Base-by-base conservation (phyloP, 495 filamentous ascomycete species). In the Aspergillus kassunensis region DNA sequence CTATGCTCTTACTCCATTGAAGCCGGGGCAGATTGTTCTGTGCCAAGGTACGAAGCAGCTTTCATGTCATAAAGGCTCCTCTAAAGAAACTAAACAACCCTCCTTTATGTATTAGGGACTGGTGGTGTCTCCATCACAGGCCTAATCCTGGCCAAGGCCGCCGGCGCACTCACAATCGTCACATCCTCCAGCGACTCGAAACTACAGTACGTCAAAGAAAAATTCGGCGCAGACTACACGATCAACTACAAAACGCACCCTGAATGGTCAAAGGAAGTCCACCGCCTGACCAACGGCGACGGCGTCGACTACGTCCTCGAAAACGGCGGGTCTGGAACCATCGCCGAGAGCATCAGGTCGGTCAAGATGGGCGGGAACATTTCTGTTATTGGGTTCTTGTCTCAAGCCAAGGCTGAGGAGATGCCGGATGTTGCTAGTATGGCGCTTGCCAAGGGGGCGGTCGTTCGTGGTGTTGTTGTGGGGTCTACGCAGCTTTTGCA, bases 51-150 rank as follows among this genome's bases (percentile, higher is more conserved):
- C 7, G 53, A n/a, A n/a, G n/a, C n/a, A n/a, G n/a, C n/a, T n/a
- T n/a, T n/a, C n/a, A n/a, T n/a, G n/a, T n/a, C n/a, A n/a, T n/a
- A n/a, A n/a, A n/a, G n/a, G n/a, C 49, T 15, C 21, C 25, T 25
- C 39, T 20, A 3, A 16, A 19, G n/a, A 5, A 12, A 37, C 18
- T 37, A 7, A 20, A 7, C 18, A 19, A 35, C 33, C 4, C 8
- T 12, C 6, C 4, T 35, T 16, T 35, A 8, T 37, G 5, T 18
- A 3, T 11, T 21, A 62, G 68, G 87, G 4, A 89, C 85, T 0
- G 86, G 87, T 5, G 86, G 87, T 37, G 85, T 91, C 20, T 80
- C 76, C 47, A 76, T 89, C 20, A 89, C 89, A 53, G 85, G 78
- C 3, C 51, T 90, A 29, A 82, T 82, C 69, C 86, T 90, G 49